Conservation (phyloP, 2,329 filamentous ascomycete species). For the Phoma sp. region DNA sequence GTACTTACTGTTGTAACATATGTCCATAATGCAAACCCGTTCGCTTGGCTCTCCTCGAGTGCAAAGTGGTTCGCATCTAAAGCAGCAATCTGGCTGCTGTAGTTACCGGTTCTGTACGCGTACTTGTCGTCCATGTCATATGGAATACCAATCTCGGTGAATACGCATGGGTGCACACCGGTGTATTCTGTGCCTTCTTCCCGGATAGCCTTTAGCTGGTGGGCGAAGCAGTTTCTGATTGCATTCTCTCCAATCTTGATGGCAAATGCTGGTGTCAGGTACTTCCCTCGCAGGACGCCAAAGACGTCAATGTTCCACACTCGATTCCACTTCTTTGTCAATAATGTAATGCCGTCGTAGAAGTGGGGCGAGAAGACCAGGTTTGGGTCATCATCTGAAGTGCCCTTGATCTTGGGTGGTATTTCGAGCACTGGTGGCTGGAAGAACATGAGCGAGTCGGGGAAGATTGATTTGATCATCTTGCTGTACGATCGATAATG, state of each 20-base stretch:
- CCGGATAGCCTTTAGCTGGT: slow-evolving; percentile 82
- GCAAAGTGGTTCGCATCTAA: slow-evolving; percentile 97
- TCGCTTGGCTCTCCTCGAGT: slow-evolving; percentile 80
- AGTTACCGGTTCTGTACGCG: slow-evolving; percentile 95
- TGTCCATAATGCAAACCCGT: slow-evolving; percentile 88
- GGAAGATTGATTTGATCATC: slow-evolving; percentile 76
- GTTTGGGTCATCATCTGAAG: slow-evolving; percentile 83
- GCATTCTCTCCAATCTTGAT: slow-evolving; percentile 92
- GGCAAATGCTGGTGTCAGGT: slow-evolving; percentile 86
- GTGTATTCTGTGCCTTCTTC: slow-evolving; percentile 88
- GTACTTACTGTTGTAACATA: slow-evolving; percentile 72
- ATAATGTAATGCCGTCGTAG: slow-evolving; percentile 94
- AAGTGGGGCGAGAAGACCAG: slow-evolving; percentile 95
- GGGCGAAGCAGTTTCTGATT: slow-evolving; percentile 89
- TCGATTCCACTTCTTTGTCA: slow-evolving; percentile 99
- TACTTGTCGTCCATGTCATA: slow-evolving; percentile 99
- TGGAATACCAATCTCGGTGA: slow-evolving; percentile 96
- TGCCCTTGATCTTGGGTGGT: slow-evolving; percentile 85
- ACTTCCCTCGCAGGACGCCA: slow-evolving; percentile 86
- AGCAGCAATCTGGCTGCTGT: slow-evolving; percentile 87
- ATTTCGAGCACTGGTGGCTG: slow-evolving; percentile 93
- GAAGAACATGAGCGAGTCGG: slow-evolving; percentile 84
- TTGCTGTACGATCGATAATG: slow-evolving; percentile 80
- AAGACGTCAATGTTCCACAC: slow-evolving; percentile 97
- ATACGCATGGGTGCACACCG: slow-evolving; percentile 85